Percentiles rank a stretch among this genome's conserved stretches.
These are phyloP conservation scores for Hyphopichia homilentoma DNA, from an alignment of 805 yeast genomes.

Conservation along the genomic window DNA sequence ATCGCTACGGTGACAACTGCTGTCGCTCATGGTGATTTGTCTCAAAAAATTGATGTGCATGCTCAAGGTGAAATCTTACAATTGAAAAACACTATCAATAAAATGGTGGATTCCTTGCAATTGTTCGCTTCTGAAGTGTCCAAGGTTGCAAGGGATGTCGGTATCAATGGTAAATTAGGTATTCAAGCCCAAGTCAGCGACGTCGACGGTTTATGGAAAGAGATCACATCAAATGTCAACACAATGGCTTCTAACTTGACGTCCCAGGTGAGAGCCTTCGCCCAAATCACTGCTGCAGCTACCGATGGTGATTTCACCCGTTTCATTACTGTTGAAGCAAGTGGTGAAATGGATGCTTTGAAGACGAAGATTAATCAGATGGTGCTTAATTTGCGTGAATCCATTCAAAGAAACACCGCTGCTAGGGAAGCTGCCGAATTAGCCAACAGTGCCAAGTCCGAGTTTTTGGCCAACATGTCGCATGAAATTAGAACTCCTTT, in stretches of 20 bases:
- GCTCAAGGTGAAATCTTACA: constrained; percentile 90
- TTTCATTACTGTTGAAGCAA: constrained; percentile 86
- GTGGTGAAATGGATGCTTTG: constrained; percentile 83
- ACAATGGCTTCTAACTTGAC: constrained; percentile 94
- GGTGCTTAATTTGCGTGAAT: constrained; percentile 83
- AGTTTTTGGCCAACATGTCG: constrained; percentile 74
- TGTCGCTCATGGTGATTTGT: constrained; percentile 85
- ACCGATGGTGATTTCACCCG: constrained; percentile 91
- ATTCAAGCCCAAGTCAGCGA: constrained; percentile 89
- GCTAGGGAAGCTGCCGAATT: constrained; percentile 93
- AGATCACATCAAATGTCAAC: constrained; percentile 85
- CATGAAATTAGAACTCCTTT: constrained; percentile 85
- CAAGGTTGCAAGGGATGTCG: constrained; percentile 87
- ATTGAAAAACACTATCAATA: constrained; percentile 79
- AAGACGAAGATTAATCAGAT: constrained; percentile 68
- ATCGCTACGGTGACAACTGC: constrained; percentile 91
- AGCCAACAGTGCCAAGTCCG: constrained; percentile 86
- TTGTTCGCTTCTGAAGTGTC: constrained; percentile 87
- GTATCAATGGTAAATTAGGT: constrained; percentile 89
- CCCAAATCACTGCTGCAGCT: constrained; percentile 91
- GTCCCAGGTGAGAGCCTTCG: constrained; percentile 89
- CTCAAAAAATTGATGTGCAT: constrained; percentile 81
- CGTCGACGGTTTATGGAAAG: constrained; percentile 91
- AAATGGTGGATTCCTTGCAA: constrained; percentile 89
- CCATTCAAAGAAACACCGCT: constrained; percentile 86